A percentile compares a stretch with the other conserved stretches of the same genome.
These are phyloP conservation scores for Phytophthora ohioensis DNA, from an alignment of 352 stramenopile genomes.

Conservation along the genomic window DNA sequence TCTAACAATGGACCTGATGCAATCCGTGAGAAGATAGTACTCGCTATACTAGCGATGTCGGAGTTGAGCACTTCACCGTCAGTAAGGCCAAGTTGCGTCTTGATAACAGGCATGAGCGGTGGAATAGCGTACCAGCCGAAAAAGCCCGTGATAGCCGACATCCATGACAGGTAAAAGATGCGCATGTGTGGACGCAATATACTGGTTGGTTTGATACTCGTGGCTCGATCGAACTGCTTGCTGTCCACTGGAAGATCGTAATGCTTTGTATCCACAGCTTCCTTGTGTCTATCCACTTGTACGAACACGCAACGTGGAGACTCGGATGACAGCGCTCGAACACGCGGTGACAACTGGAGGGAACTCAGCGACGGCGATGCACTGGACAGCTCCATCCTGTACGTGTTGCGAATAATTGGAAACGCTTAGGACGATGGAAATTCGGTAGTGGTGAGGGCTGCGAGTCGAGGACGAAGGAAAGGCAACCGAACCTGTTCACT, in stretches of 20 bases:
- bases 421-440: slow-evolving; percentile 11
- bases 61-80: slow-evolving; percentile 91
- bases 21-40: slow-evolving; percentile 94
- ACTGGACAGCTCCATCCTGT: neutral
- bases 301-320: slow-evolving; percentile 20
- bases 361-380: slow-evolving; percentile 25
- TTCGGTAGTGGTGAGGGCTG: slow-evolving; percentile 5
- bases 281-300: slow-evolving; percentile 17
- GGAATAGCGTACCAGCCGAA: slow-evolving; percentile 96
- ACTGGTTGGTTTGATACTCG: slow-evolving; percentile 78
- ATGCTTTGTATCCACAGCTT: neutral
- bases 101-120: slow-evolving; percentile 94
- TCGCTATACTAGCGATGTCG: slow-evolving; percentile 90
- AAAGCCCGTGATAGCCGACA: slow-evolving; percentile 94
- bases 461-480: neutral
- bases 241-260: slow-evolving; percentile 63
- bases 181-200: slow-evolving; percentile 94
- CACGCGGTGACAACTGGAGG: slow-evolving; percentile 33
- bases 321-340: slow-evolving; percentile 31
- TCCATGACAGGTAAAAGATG: slow-evolving; percentile 94
- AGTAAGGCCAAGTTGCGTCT: slow-evolving; percentile 82
- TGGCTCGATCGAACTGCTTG: slow-evolving; percentile 71
- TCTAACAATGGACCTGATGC: slow-evolving; percentile 93
- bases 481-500: neutral
- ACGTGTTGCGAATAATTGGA: neutral